A percentile compares a stretch with the other conserved stretches of the same genome.
Conservation (phyloP, 805 yeast genomes). For the Brettanomyces bruxellensis region DNA sequence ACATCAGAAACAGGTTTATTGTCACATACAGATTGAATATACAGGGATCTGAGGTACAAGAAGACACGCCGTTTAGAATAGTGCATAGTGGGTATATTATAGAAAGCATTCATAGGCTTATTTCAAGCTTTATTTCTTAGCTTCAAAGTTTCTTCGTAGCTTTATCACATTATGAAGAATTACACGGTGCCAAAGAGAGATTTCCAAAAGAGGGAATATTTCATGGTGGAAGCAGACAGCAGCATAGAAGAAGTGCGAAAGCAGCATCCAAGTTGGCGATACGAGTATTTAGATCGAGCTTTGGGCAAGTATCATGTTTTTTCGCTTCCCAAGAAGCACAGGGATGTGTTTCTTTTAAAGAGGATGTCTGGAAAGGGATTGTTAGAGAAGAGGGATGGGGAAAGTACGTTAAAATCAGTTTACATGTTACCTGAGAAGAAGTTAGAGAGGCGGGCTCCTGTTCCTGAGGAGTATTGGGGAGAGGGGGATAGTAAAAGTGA, state of each 20-base stretch:
- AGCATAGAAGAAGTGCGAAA: conserved; percentile 5
- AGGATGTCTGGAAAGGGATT: too few relatives aligned
- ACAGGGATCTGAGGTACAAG: too few relatives aligned
- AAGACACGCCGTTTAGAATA: too few relatives aligned
- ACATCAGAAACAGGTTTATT: too few relatives aligned
- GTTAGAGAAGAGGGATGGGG: neutral
- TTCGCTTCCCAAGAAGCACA: conserved; percentile 33
- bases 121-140: too few relatives aligned
- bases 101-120: too few relatives aligned
- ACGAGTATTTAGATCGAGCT: conserved; percentile 59
- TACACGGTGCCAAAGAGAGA: conserved; percentile 26
- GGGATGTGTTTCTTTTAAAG: too few relatives aligned
- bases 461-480: neutral
- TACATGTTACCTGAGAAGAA: conserved; percentile 46
- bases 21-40: too few relatives aligned
- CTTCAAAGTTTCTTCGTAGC: too few relatives aligned
- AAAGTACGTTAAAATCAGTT: conserved; percentile 32
- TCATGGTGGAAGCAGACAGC: conserved; percentile 44
- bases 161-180: neutral
- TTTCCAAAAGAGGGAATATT: conserved; percentile 44
- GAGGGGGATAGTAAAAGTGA: too few relatives aligned
- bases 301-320: conserved; percentile 58
- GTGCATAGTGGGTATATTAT: too few relatives aligned
- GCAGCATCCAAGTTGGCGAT: conserved; percentile 37
- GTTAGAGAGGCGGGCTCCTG: conserved; percentile 21